Conservation (phyloP, 2,329 filamentous ascomycete species). For the Calycina herbarum region DNA sequence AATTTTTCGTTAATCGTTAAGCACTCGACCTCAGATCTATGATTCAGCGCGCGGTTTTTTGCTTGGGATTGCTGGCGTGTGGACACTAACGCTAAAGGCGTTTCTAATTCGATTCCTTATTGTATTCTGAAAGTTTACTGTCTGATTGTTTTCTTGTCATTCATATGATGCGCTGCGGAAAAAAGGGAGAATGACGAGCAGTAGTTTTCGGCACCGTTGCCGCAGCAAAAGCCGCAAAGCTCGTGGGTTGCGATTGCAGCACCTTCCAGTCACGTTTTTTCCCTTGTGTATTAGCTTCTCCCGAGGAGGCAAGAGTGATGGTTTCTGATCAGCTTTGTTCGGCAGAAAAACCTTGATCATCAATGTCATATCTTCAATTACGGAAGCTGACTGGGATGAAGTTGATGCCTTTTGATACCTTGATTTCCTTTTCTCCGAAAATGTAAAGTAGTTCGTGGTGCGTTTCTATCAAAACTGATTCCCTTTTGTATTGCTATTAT, state of each 20-base stretch:
- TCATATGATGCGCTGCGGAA: not conserved
- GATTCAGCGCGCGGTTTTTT: slow-evolving; percentile 1
- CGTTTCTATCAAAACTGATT: not conserved
- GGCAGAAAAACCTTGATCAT: not conserved
- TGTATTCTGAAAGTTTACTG: slow-evolving; percentile 17
- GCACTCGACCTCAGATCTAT: not conserved
- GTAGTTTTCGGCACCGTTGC: not conserved
- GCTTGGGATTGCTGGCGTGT: not conserved
- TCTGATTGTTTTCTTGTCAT: slow-evolving; percentile 3
- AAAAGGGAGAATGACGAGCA: not conserved
- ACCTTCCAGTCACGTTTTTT: not conserved
- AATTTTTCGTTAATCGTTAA: slow-evolving; percentile 10
- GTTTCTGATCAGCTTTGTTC: not conserved
- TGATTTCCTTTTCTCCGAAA: not conserved
- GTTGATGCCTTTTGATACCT: not conserved
- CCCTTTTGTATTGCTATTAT: not conserved
- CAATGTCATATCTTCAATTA: slow-evolving; percentile 1
- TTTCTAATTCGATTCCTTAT: slow-evolving; percentile 11
- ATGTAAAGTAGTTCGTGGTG: not conserved
- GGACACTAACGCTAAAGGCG: not conserved
- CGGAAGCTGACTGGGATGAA: not conserved
- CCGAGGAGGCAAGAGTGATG: not conserved
- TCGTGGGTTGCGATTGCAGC: slow-evolving; percentile 1
- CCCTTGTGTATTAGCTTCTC: not conserved
- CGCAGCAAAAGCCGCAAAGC: slow-evolving; percentile 1